Percentiles rank a stretch among this genome's conserved stretches.
phyloP scores from a whole-genome alignment of 2,329 filamentous ascomycete species.

The Orbilia javanica region DNA sequence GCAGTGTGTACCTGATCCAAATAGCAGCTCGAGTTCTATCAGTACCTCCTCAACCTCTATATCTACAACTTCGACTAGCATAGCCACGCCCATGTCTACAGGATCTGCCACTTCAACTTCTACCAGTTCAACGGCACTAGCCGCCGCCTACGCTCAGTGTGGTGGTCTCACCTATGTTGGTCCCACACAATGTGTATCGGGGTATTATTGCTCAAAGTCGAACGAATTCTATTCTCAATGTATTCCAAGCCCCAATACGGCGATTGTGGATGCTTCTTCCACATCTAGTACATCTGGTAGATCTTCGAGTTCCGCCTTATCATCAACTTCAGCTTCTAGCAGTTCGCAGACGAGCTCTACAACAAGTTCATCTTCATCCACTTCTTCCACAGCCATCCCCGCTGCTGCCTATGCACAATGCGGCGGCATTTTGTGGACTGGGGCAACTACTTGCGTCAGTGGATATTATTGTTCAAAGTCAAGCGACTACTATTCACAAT shows the following conservation, averaged over 20 bases:
- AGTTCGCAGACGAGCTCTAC: neutral
- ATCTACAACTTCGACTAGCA: neutral
- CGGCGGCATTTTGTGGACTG: slow-evolving; percentile 62
- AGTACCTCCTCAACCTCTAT: too few species aligned
- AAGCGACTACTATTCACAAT: slow-evolving; percentile 60
- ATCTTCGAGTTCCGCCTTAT: neutral
- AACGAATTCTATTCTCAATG: slow-evolving; percentile 30
- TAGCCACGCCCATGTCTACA: neutral
- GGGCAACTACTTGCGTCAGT: slow-evolving; percentile 58
- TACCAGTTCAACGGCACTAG: neutral
- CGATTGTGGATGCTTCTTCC: neutral
- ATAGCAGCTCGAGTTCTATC: slow-evolving; percentile 62
- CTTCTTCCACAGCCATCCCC: neutral
- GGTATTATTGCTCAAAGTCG: slow-evolving; percentile 32
- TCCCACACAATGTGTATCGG: slow-evolving; percentile 6
- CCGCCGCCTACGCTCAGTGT: slow-evolving; percentile 24
- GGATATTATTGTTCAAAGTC: slow-evolving; percentile 55
- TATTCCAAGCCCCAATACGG: slow-evolving; percentile 5
- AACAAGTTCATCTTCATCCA: slow-evolving; percentile 1
- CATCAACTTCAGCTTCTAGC: neutral
- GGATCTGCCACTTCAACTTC: slow-evolving; percentile 55
- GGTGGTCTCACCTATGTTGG: slow-evolving; percentile 17
- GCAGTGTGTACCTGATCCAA: slow-evolving; percentile 65
- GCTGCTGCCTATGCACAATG: slow-evolving; percentile 57
- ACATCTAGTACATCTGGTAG: neutral